phyloP scores from a whole-genome alignment of 768 basidiomycete species.

The Coprinopsis sp. region DNA sequence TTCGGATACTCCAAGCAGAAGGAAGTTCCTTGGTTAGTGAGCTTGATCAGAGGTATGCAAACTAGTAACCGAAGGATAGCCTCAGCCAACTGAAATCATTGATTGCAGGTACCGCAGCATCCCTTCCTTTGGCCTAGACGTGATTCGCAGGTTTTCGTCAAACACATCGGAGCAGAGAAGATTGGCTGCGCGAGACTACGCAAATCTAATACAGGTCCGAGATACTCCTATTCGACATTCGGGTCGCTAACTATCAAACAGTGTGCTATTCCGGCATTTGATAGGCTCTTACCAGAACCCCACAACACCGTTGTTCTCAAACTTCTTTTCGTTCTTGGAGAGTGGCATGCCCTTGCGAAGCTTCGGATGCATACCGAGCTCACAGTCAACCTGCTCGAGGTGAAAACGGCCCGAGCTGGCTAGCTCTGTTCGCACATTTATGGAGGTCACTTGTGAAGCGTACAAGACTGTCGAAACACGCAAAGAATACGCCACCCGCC shows the following conservation, averaged over 20 bases:
- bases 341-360: constrained; percentile 11
- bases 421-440: not conserved
- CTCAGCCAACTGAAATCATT: no score
- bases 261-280: constrained; percentile 10
- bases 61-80: no score
- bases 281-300: not conserved
- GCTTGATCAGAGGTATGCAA: constrained; percentile 22
- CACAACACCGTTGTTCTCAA: constrained; percentile 1
- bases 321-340: not conserved
- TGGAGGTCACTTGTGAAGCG: not conserved
- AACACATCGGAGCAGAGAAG: constrained; percentile 25
- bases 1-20: constrained; percentile 24
- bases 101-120: constrained; percentile 13
- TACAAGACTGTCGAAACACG: not conserved
- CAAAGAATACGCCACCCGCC: not conserved
- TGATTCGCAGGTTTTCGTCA: constrained; percentile 21
- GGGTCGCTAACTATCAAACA: not conserved
- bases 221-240: not conserved
- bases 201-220: constrained; percentile 29
- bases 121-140: constrained; percentile 13
- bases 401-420: not conserved
- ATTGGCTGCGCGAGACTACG: constrained; percentile 26
- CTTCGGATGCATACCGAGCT: constrained; percentile 8
- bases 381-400: constrained; percentile 5
- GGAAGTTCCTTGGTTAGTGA: constrained; percentile 9